Base-by-base conservation (phyloP, 192 early-diverging fungal genomes). In the Rhizophagus prolifer region DNA sequence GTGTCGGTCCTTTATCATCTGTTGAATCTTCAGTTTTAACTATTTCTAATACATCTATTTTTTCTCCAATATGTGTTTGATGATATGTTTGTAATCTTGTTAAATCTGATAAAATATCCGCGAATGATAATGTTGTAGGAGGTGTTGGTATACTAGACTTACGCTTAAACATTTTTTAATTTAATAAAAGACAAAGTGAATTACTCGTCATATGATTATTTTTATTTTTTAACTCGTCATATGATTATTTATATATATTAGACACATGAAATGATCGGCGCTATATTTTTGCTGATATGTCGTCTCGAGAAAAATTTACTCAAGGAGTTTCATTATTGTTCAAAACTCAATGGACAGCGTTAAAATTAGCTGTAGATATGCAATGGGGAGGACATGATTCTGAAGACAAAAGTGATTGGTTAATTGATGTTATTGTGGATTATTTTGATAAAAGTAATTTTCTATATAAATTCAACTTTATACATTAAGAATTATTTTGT, bases 341-440 rank as follows among this genome's bases (percentile, higher is more conserved):
- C n/a, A 66, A 66, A 34, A 34, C 64, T 19, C 16, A 54, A 54
- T 93, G 92, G 92, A 91, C 91, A 19, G 92, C 92, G 23, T 81
- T 93, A 36, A 89, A 87, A 74, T 75, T 93, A 23, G 92, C 92
- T 2, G 90, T 93, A 2, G 85, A 91, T 44, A 85, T 89, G 70
- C 85, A 85, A 58, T 93, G 92, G 92, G 92, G 92, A 63, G 92
- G 91, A 54, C 80, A 79, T 8, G 86, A 88, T 31, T 87, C 89
- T 9, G 77, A 50, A n/a, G 89, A 87, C n/a, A 93, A 93, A 81
- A 84, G 90, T 58, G 90, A 88, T 23, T 86, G 87, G 85, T 83
- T 93, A 79, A 83, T 91, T 9, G 88, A 89, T 70, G 82, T 87
- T 46, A 82, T 93, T 34, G 84, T 89, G 16, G 88, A 90, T 54